Conservation (phyloP, 2,329 filamentous ascomycete species). For the Botryotinia narcissicola region DNA sequence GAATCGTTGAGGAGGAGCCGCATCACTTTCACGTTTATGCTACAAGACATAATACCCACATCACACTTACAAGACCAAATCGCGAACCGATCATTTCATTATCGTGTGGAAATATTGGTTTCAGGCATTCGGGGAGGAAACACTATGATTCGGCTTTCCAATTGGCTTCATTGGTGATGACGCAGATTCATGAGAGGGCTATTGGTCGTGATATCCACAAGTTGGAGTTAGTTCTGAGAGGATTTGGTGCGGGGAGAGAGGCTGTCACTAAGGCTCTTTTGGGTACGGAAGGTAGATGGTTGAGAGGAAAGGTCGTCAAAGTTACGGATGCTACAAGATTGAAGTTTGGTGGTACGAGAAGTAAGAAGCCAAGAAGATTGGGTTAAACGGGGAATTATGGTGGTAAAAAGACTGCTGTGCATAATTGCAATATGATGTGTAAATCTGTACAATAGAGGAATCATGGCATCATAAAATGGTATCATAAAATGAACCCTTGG, state of each 20-base stretch:
- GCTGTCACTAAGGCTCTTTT: constrained; percentile 87
- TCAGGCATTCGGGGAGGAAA: constrained; percentile 75
- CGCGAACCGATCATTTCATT: constrained; percentile 75
- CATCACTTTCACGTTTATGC: constrained; percentile 86
- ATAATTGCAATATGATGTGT: constrained; percentile 18
- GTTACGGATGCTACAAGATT: constrained; percentile 84
- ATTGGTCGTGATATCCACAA: constrained; percentile 71
- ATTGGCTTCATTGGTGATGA: constrained; percentile 77
- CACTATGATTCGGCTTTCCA: constrained; percentile 93
- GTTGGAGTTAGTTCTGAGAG: constrained; percentile 78
- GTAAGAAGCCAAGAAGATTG: constrained; percentile 79
- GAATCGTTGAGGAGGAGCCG: constrained; percentile 51
- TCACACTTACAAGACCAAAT: constrained; percentile 83
- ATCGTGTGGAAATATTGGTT: constrained; percentile 86
- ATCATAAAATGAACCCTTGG: constrained; percentile 24
- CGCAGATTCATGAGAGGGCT: constrained; percentile 78
- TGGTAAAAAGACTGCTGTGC: constrained; percentile 16
- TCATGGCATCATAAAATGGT: constrained; percentile 27
- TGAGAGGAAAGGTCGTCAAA: constrained; percentile 72
- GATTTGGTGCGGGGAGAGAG: constrained; percentile 84
- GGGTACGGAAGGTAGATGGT: constrained; percentile 74
- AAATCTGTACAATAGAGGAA: constrained; percentile 22
- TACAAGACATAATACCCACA: constrained; percentile 91
- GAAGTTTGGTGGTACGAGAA: constrained; percentile 94
- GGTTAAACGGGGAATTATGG: constrained; percentile 29